Evolutionary conservation across 2,329 filamentous ascomycete genomes (phyloP), one percentile per base, ranked within the genome.

Genomic region (Drechslerella stenobrocha): DNA sequence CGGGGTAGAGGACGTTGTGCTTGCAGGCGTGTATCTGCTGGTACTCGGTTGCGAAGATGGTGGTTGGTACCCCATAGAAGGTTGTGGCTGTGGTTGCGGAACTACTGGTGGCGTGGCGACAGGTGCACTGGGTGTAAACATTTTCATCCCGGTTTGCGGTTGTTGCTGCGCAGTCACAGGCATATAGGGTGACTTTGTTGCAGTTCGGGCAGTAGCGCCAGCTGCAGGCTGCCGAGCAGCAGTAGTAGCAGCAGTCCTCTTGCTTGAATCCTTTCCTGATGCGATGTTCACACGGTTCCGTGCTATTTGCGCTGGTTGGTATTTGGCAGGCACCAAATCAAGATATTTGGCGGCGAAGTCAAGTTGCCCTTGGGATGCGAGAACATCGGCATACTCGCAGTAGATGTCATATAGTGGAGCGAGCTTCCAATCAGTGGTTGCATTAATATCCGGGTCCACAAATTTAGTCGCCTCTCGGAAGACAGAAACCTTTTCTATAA

Each of bases 401-500:
- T 98, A 98, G 78, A 96, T 96, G 76, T 90, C 87, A 77, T 98
- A 98, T 53, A 98, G 80, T 1, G 86, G 81, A 34, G 85, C 83
- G 65, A 98, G 84, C 78, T 95, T 96, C 92, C 92, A 98, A 72
- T 87, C 89, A 0, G 86, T 85, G 7, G 83, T 81, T 72, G 89
- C 83, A 46, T 79, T 78, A 70, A 84, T 83, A 74, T 96, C 90
- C 6, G 79, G 77, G 75, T 98, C 93, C 73, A 88, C 80, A 79
- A 96, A 98, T 74, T 92, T 90, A 70, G 90, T 91, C 42, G 96
- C 91, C 72, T 93, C 84, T 56, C 93, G 87, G 85, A 98, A 98
- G 55, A 98, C 84, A 0, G 91, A 95, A 46, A 98, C 93, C 81
- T 98, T 98, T 79, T 98, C 93, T 70, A 98, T 95, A 75, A 98